Conservation (phyloP, 148 eudicot species). For the Salicornia ramosissima region DNA sequence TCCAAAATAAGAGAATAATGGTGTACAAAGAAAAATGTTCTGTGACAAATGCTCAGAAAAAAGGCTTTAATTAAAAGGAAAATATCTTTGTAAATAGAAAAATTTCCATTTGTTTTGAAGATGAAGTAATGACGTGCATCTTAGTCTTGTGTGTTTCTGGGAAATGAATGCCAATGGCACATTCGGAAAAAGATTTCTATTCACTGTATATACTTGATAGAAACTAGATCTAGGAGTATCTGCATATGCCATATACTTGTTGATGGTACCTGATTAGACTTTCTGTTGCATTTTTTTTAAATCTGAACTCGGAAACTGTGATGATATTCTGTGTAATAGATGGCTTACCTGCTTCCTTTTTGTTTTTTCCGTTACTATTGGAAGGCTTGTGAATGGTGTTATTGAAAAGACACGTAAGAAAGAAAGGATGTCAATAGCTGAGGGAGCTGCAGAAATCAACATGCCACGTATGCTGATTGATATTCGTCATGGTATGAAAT, state of each 20-base stretch:
- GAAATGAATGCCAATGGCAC: no score
- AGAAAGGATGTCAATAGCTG: slow-evolving; percentile 60
- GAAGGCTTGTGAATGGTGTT: slow-evolving; percentile 84
- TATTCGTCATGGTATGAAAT: slow-evolving; percentile 78
- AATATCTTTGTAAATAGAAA: no score
- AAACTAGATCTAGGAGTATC: no score
- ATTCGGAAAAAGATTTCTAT: background rate
- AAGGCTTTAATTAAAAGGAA: no score
- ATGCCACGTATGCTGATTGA: slow-evolving; percentile 93
- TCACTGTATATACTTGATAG: no score
- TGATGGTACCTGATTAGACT: slow-evolving; percentile 5
- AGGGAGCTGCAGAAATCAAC: slow-evolving; percentile 56
- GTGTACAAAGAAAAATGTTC: no score
- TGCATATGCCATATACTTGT: background rate
- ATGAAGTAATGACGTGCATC: background rate
- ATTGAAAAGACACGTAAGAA: slow-evolving; percentile 74
- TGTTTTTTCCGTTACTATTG: no score
- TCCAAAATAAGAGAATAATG: no score
- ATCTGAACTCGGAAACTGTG: background rate
- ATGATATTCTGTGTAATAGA: slow-evolving; percentile 8
- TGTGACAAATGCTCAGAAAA: no score
- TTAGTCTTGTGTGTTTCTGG: background rate
- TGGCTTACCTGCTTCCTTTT: slow-evolving; percentile 21
- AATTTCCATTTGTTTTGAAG: background rate
- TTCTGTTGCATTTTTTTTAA: background rate